Percentiles rank a stretch among this genome's conserved stretches.
Evolutionary conservation across 805 yeast species (phyloP).

Genomic region (Saccharomycopsis selenospora): DNA sequence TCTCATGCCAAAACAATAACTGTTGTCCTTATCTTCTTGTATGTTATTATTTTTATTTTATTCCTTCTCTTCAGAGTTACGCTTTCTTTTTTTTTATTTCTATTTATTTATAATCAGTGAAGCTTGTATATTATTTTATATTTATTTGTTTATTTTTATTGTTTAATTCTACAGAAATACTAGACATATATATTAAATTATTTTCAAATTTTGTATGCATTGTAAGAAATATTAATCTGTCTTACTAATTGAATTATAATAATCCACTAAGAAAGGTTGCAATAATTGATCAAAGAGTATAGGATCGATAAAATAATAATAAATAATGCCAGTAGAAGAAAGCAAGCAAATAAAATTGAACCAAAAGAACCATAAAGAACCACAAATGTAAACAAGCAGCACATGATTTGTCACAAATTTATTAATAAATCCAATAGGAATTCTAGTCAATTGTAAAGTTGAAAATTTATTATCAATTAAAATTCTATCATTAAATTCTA

Average conservation of each 20-base stretch:
- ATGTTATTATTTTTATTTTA: no score
- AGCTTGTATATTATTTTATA: no score
- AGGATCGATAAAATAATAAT: neutral
- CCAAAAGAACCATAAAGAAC: slow-evolving; percentile 4
- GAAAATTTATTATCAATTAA: slow-evolving; percentile 10
- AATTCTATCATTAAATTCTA: slow-evolving; percentile 12
- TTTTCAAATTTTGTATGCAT: no score
- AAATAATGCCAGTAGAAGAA: neutral
- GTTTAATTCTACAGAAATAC: no score
- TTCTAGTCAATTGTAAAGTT: slow-evolving; percentile 3
- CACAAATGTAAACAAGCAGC: slow-evolving; percentile 6
- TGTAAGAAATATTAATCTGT: no score
- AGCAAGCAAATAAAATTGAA: slow-evolving; percentile 4
- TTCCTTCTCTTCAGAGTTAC: no score
- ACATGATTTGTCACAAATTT: neutral
- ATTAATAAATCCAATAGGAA: neutral
- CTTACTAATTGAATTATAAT: neutral
- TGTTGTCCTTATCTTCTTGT: no score
- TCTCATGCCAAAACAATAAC: no score
- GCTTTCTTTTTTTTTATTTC: no score
- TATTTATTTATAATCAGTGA: no score
- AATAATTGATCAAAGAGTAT: neutral
- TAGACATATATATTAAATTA: no score
- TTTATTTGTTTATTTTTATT: no score
- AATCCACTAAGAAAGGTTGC: neutral